Evolutionary conservation across 768 basidiomycete genomes (phyloP), one percentile per base, ranked within the genome.

Genomic region (Nevesoporus exiguus): DNA sequence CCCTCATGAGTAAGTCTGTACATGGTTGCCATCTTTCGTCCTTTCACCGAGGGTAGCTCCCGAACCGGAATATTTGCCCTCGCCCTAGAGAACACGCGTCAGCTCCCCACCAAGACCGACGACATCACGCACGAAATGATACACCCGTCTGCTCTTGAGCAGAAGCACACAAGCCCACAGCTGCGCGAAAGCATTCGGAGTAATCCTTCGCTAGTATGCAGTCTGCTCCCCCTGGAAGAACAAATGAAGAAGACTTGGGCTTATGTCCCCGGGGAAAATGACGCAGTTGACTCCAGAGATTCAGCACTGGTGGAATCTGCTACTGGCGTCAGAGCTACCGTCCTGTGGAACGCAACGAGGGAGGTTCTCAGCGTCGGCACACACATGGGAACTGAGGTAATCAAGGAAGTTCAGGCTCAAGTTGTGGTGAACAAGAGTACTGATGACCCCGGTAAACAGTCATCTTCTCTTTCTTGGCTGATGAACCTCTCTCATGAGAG

Each of bases 121-220:
- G 61, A 76, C 22, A 54, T 75, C 4, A 85, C 85, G 0, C 74
- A 81, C 45, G 86, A 89, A 69, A 75, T 66, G 0, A 78, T 87
- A 34, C 86, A 88, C 57, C 70, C 79, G 5, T 87, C 86, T 14
- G 83, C 82, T 2, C 61, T 81, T 34, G 66, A 76, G 33, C 85
- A 83, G 58, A 60, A 56, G 5, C 54, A 61, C 15, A 56, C 76
- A 7, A 60, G 66, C 46, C 67, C 74, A 5, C 60, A 68, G 17
- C 58, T 85, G 29, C 60, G 55, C 15, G 58, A 66, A 15, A 66
- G 63, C 14, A 47, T 86, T 21, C 60, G 66, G 39, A 64, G 70
- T n/a, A 65, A 80, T 53, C 80, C 80, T 2, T 64, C 68, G 7
- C 58, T 86, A 3, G 57, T 88, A 15, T 66, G 60, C 41, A 6